These are phyloP conservation scores for Ceratocystiopsis minuta DNA, from an alignment of 2,329 filamentous ascomycete genomes.

Conservation along the genomic window DNA sequence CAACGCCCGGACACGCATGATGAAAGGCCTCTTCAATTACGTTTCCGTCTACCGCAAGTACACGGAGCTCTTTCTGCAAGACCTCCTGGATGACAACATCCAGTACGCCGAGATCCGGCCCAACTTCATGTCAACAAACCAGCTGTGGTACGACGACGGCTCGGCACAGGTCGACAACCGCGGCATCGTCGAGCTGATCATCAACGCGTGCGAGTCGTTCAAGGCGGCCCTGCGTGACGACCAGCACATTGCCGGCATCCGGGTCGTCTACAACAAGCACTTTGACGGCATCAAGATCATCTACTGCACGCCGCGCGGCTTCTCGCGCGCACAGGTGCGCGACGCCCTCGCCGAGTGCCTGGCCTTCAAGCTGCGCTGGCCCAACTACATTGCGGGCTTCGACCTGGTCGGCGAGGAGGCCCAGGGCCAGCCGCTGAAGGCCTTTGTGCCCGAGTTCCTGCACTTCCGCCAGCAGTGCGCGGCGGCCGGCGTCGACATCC, in stretches of 20 bases:
- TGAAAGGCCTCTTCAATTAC: constrained; percentile 56
- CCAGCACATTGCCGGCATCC: too few relatives aligned
- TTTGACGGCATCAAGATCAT: constrained; percentile 54
- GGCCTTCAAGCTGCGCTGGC: constrained; percentile 36
- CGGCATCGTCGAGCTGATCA: constrained; percentile 43
- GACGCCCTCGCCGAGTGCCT: constrained; percentile 42
- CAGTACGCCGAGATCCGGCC: constrained; percentile 56
- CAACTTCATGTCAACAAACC: constrained; percentile 47
- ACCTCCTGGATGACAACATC: constrained; percentile 46
- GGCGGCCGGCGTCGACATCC: constrained; percentile 33
- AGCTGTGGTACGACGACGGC: constrained; percentile 41
- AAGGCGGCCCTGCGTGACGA: constrained; percentile 12
- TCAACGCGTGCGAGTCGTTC: constrained; percentile 34
- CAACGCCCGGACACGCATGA: constrained; percentile 50
- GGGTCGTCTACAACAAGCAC: constrained; percentile 14
- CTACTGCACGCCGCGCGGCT: constrained; percentile 50
- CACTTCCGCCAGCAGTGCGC: constrained; percentile 36
- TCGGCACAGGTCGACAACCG: constrained; percentile 30
- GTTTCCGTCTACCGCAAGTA: constrained; percentile 43
- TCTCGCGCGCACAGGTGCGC: constrained; percentile 27
- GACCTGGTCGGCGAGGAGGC: constrained; percentile 54
- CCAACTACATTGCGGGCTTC: constrained; percentile 46
- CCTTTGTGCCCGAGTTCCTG: constrained; percentile 36
- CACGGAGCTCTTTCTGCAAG: constrained; percentile 38
- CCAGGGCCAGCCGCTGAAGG: constrained; percentile 38